Base-by-base conservation (phyloP, 495 filamentous ascomycete genomes). In the Xylaria cubensis region DNA sequence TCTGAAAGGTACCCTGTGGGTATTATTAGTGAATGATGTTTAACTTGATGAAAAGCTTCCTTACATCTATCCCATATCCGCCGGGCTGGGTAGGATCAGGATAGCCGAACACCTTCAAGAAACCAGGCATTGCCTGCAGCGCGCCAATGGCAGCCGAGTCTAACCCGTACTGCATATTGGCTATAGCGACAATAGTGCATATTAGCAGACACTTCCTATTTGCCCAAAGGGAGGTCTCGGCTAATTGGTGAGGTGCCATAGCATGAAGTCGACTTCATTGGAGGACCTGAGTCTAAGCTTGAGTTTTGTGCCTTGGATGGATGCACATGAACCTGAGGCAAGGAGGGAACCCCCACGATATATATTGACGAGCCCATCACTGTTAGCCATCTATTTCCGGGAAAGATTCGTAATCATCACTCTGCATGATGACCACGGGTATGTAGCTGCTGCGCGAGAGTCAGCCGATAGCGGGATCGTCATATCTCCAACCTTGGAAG, bases 51-150 rank as follows among this genome's bases (percentile, higher is more conserved):
- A 34, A 32, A 39, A 7, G 32, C 15, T 19, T 26, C 67, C 76
- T 62, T 74, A 62, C 78, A n/a, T 83, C 81, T 21, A 78, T 81
- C 10, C 77, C 78, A 34, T 78, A 80, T 24, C 78, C 79, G 0
- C 63, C 71, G 36, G 74, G 59, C 32, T 75, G 75, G 32, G 69
- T 77, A 21, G 79, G 78, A 67, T 83, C 82, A 46, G 73, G 73
- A 71, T 85, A 86, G 6, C 84, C 84, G 68, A 81, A 86, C 13
- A 87, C 78, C 53, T 76, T 73, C 6, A 86, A 77, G 68, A 87
- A 87, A 7, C 84, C 85, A 1, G 80, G 80, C 82, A 86, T 85
- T 32, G 76, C 78, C 66, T 86, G 83, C 48, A 84, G 76, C 1
- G 79, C 81, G 0, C 79, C 80, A 12, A 85, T 78, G 9, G 81